Evolutionary conservation across 176 grass and related monocot genomes (phyloP), one percentile per base, ranked within the genome.

Genomic region (Zea luxurians): DNA sequence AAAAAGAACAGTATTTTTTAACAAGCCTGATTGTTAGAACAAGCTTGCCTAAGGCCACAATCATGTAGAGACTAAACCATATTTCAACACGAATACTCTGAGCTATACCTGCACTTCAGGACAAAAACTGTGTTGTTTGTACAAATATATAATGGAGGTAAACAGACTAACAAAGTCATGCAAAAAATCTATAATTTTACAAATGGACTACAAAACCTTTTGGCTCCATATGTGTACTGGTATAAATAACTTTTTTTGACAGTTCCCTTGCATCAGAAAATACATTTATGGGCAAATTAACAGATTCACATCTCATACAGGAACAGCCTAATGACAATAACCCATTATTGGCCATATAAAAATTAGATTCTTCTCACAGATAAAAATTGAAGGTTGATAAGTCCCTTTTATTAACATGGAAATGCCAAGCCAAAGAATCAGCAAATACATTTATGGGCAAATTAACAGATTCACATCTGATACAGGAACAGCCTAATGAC

Each of bases 21-120:
- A 72, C 43, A 4, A 48, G 34, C 6, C 64, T n/a, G 45, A 72
- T 65, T 79, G 8, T 62, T 58, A 13, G 48, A 81, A 5, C 35
- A 48, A 87, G 12, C 4, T 61, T 40, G 12, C 8, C 38, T 12
- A n/a, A 78, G 18, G 35, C 7, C 41, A 63, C 13, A 82, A 49
- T 77, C 13, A 49, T 18, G 35, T 59, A 41, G 34, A 27, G 2
- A 45, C 5, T 13, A 81, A 38, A 50, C 6, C 27, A 62, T 38
- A 77, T 71, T 71, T 41, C 46, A 48, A 10, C 3, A 1, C 48
- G 47, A 54, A 54, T 20, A 17, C 7, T 63, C 43, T 34, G 44
- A 50, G 45, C 1, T 44, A 55, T 65, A 35, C 5, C 15, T 17
- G 70, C n/a, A 7, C 17, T 71, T 47, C 41, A 12, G 5, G 34